phyloP scores from a whole-genome alignment of 2,329 filamentous ascomycete genomes.

The Pseudocercospora pini-densiflorae region DNA sequence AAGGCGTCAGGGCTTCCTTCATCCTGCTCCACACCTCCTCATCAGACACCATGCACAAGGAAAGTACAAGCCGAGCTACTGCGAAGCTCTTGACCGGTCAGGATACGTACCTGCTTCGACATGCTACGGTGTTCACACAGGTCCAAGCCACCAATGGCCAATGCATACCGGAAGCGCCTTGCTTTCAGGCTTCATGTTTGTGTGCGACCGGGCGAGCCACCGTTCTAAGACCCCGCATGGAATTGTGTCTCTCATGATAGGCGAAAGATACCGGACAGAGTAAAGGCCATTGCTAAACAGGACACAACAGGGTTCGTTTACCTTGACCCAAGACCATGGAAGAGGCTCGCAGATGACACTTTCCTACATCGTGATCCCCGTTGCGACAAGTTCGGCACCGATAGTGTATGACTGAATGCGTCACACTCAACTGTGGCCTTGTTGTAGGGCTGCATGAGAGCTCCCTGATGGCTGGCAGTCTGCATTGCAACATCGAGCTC shows the following conservation, averaged over 20 bases:
- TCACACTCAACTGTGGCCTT: background rate
- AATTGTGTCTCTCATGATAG: background rate
- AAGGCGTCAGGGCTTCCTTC: constrained; percentile 2
- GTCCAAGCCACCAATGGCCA: constrained; percentile 2
- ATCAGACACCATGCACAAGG: background rate
- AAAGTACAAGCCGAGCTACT: constrained; percentile 9
- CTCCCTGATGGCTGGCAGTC: background rate
- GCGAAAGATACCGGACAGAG: too few relatives aligned
- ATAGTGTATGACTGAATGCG: background rate
- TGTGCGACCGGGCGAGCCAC: background rate
- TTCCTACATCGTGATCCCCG: background rate
- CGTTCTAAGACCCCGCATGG: background rate
- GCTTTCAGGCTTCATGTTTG: background rate
- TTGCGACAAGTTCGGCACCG: background rate
- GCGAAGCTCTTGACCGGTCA: constrained; percentile 9
- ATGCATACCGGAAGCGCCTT: background rate
- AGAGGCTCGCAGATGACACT: background rate
- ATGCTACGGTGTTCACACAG: background rate
- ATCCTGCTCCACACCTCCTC: background rate
- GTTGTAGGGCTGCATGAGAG: constrained; percentile 14
- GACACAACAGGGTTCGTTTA: background rate
- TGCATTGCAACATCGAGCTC: constrained; percentile 1
- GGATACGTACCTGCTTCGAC: constrained; percentile 12
- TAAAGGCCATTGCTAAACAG: background rate
- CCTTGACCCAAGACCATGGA: constrained; percentile 7